These are phyloP conservation scores for Trichosporon inkin DNA, from an alignment of 1,284 basidiomycete species.

Conservation along the genomic window DNA sequence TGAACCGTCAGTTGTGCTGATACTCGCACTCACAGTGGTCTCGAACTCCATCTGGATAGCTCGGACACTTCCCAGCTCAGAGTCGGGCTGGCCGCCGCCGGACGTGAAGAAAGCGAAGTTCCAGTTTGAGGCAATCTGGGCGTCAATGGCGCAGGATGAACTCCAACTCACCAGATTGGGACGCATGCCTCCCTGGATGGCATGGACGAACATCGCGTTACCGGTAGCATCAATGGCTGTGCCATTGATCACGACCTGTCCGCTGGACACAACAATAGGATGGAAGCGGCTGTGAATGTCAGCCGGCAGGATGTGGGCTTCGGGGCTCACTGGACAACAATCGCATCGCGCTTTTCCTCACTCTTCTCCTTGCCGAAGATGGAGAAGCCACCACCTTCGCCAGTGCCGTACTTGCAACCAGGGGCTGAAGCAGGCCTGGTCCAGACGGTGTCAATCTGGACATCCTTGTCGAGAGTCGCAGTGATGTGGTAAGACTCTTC, in stretches of 20 bases:
- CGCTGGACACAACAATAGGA: constrained; percentile 66
- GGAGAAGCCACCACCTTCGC: constrained; percentile 80
- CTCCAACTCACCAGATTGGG: constrained; percentile 65
- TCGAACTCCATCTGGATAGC: constrained; percentile 96
- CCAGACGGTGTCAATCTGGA: constrained; percentile 75
- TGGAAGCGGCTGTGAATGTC: constrained; percentile 64
- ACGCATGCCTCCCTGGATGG: constrained; percentile 92
- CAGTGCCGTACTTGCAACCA: constrained; percentile 89
- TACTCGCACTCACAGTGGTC: constrained; percentile 57
- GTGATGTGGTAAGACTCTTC: constrained; percentile 71
- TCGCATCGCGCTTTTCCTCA: constrained; percentile 65
- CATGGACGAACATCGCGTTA: constrained; percentile 88
- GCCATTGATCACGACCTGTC: constrained; percentile 70
- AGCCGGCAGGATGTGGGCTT: neutral
- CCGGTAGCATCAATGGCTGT: constrained; percentile 64
- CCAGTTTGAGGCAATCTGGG: constrained; percentile 75
- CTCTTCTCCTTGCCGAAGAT: constrained; percentile 72
- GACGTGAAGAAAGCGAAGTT: constrained; percentile 87
- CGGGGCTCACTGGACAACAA: constrained; percentile 66
- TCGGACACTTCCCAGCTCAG: constrained; percentile 65
- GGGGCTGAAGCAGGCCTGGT: constrained; percentile 64
- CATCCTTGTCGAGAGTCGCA: constrained; percentile 72
- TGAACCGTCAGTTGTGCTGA: constrained; percentile 13
- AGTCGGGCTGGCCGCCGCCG: constrained; percentile 54
- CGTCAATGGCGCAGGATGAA: neutral